These are phyloP conservation scores for Chaetomiaceae sp. DNA, from an alignment of 2,329 filamentous ascomycete genomes.

Conservation along the genomic window DNA sequence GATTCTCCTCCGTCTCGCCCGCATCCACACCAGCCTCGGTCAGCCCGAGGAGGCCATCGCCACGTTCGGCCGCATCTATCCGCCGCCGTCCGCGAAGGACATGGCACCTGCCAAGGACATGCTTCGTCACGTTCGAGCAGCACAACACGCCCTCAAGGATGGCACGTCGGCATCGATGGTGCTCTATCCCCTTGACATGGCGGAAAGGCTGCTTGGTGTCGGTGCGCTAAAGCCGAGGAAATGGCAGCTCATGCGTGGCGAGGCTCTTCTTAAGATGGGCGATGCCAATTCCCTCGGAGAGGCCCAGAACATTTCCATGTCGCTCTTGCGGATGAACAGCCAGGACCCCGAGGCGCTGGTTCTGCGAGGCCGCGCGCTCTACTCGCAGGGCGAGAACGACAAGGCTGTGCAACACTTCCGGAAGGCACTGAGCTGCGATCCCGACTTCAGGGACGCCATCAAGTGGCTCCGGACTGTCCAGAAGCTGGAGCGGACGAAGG, in stretches of 20 bases:
- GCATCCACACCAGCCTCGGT: conserved; percentile 84
- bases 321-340: conserved; percentile 75
- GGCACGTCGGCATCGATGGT: conserved; percentile 87
- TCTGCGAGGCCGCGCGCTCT: conserved; percentile 79
- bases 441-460: conserved; percentile 83
- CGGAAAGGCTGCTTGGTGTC: conserved; percentile 71
- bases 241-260: conserved; percentile 89
- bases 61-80: conserved; percentile 75
- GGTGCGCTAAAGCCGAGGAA: conserved; percentile 80
- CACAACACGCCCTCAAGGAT: conserved; percentile 68
- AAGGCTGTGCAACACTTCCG: conserved; percentile 92
- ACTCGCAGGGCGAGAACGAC: conserved; percentile 88
- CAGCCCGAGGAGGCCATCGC: conserved; percentile 81
- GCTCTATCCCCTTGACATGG: conserved; percentile 84
- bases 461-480: conserved; percentile 87
- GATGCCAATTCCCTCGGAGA: conserved; percentile 84
- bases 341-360: conserved; percentile 93
- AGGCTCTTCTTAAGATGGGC: conserved; percentile 90
- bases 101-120: conserved; percentile 78
- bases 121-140: conserved; percentile 74
- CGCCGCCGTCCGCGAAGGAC: conserved; percentile 79
- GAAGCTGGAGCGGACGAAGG: conserved; percentile 88
- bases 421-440: conserved; percentile 83
- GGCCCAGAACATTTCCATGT: conserved; percentile 89
- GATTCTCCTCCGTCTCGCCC: conserved; percentile 79